These are phyloP conservation scores for Penicillium malachiteum DNA, from an alignment of 495 filamentous ascomycete genomes.

Conservation along the genomic window DNA sequence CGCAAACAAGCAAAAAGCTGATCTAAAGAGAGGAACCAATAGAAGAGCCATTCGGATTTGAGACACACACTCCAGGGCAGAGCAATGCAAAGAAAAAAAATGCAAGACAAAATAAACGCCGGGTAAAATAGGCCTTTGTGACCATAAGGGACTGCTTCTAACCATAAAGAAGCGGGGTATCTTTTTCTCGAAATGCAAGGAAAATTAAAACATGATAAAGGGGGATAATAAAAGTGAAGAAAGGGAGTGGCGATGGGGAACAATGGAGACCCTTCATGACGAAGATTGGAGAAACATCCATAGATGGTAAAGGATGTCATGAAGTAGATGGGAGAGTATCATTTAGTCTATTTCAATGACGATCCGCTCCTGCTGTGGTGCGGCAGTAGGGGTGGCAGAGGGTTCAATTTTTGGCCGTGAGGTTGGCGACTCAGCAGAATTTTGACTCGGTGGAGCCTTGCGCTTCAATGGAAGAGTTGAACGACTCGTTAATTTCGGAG, in stretches of 20 bases:
- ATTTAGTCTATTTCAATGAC: conserved; percentile 37
- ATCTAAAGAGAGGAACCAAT: not conserved
- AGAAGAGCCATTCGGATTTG: not conserved
- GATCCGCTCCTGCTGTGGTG: conserved; percentile 7
- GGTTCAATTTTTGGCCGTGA: conserved; percentile 7
- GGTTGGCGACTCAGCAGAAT: not conserved
- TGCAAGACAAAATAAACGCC: not conserved
- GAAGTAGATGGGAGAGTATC: not conserved
- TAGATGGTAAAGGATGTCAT: not conserved
- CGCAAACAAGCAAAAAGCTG: not conserved
- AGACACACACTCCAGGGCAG: not conserved
- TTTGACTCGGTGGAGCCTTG: conserved; percentile 9
- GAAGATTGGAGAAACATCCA: not conserved
- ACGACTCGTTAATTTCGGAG: not conserved
- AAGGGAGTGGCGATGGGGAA: not conserved
- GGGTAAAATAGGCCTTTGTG: not conserved
- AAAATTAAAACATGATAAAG: not conserved
- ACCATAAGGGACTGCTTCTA: not conserved
- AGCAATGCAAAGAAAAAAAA: not conserved
- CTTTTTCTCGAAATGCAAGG: conserved; percentile 11
- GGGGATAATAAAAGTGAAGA: not conserved
- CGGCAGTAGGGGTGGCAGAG: not conserved
- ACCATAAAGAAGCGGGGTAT: conserved; percentile 13
- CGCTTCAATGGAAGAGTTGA: conserved; percentile 10
- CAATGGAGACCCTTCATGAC: too few species aligned